Evolutionary conservation across 495 filamentous ascomycete species (phyloP), one percentile per base, ranked within the genome.

Genomic region (Tuber brumale): DNA sequence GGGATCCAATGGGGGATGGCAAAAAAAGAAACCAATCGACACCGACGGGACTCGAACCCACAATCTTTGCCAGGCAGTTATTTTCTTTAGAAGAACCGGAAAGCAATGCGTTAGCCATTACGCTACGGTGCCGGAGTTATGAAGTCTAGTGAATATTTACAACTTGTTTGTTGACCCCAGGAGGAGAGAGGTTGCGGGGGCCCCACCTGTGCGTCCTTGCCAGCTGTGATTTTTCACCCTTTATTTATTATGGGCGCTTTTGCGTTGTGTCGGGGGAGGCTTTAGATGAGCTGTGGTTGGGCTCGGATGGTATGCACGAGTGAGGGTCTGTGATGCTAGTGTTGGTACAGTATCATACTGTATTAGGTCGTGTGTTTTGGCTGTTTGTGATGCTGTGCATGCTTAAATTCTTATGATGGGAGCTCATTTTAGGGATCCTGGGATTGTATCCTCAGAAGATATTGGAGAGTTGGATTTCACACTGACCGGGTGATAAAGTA

Each of bases 61-160:
- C 72, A 73, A 73, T 73, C 72, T 73, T 73, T 73, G 72, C 72
- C 72, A 73, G 61, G 14, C 57, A 66, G 57, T 66, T 66, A 66
- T 66, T 35, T 35, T 73, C 46, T 70, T 66, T 48, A 1, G n/a
- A 39, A 12, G 76, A 61, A 70, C 72, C 72, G 72, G 72, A 73
- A 73, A 73, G 72, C 72, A 73, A 73, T 73, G 72, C 72, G 72
- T 73, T 73, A 73, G 31, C 72, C 72, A 73, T 73, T 73, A 73
- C 72, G 72, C 72, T 73, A 73, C 72, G 72, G 72, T 57, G 72
- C 72, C 72, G 61, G 23, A 21, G 8, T 21, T 71, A 70, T n/a
- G 3, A 41, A 1, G 10, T 1, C 1, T 5, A 4, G n/a, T 3
- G 23, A 61, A 61, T 1, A 5, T 61, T 16, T 61, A 14, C 51